Conservation (phyloP, 2,329 filamentous ascomycete species). For the Monilinia laxa region DNA sequence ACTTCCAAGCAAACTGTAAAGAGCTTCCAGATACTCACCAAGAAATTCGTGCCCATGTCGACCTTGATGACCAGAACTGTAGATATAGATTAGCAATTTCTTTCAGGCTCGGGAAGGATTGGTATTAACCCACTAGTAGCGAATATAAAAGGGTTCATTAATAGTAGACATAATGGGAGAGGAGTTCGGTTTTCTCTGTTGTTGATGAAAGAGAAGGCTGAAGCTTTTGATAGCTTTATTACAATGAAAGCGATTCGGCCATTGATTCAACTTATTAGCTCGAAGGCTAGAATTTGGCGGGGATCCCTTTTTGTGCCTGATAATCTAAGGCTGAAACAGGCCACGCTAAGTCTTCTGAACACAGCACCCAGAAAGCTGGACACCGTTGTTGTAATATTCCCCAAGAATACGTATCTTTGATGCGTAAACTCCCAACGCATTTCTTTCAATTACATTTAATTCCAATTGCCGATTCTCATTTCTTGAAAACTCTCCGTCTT, state of each 20-base stretch:
- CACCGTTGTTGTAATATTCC: constrained; percentile 23
- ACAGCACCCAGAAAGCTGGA: constrained; percentile 25
- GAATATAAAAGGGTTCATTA: constrained; percentile 84
- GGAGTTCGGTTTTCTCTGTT: constrained; percentile 10
- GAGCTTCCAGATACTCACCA: constrained; percentile 53
- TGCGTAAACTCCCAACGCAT: constrained; percentile 32
- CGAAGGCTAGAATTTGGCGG: constrained; percentile 20
- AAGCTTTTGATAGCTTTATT: constrained; percentile 26
- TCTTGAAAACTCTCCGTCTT: constrained; percentile 24
- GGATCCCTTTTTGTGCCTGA: constrained; percentile 12
- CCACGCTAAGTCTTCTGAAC: constrained; percentile 24
- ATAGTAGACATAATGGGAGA: constrained; percentile 40
- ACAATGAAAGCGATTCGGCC: background rate
- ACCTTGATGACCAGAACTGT: constrained; percentile 92
- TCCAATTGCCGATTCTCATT: constrained; percentile 23
- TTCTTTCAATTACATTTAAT: constrained; percentile 29
- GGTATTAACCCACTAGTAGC: constrained; percentile 78
- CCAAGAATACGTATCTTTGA: constrained; percentile 24
- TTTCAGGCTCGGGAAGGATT: background rate
- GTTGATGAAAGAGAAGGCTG: constrained; percentile 28
- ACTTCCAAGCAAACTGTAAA: constrained; percentile 13
- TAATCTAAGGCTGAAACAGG: constrained; percentile 21
- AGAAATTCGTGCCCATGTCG: constrained; percentile 98
- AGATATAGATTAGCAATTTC: constrained; percentile 27
- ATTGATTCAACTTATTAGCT: background rate